These are phyloP conservation scores for Eucalyptus tenuipes DNA, from an alignment of 345 rosid genomes.

Conservation along the genomic window DNA sequence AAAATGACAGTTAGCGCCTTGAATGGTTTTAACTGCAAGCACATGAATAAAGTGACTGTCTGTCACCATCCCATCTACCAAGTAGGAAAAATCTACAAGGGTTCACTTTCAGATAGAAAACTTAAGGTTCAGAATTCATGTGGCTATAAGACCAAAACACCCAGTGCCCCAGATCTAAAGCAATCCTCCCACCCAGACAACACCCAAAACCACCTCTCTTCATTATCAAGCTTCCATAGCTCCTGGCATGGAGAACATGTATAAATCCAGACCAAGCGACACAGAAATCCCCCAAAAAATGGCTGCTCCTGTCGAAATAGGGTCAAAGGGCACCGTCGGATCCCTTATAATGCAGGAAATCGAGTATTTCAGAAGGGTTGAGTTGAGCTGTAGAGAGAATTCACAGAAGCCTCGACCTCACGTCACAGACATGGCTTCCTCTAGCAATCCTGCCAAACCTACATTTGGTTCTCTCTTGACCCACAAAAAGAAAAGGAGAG, in stretches of 20 bases:
- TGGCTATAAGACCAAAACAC: constrained; percentile 1
- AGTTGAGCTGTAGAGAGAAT: constrained; percentile 12
- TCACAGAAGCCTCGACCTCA: constrained; percentile 11
- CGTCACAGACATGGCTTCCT: background rate
- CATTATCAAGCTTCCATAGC: constrained; percentile 7
- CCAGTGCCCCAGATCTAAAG: background rate
- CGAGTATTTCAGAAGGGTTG: constrained; percentile 31
- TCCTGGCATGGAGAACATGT: constrained; percentile 4
- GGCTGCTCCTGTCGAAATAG: constrained; percentile 39
- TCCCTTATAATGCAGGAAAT: constrained; percentile 50
- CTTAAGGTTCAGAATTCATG: constrained; percentile 25
- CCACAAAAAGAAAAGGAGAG: constrained; percentile 41
- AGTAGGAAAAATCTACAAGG: background rate
- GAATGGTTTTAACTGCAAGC: constrained; percentile 22
- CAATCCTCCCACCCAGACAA: constrained; percentile 12
- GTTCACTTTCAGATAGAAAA: constrained; percentile 20
- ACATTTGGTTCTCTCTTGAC: constrained; percentile 3
- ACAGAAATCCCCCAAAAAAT: background rate
- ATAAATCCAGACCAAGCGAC: constrained; percentile 6
- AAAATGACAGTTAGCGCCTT: constrained; percentile 1
- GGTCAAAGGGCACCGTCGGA: constrained; percentile 47
- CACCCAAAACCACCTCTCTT: constrained; percentile 4
- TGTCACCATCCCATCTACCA: constrained; percentile 3
- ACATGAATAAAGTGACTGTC: constrained; percentile 27
- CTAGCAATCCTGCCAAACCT: constrained; percentile 9